These are phyloP conservation scores for Saksenaea oblongispora DNA, from an alignment of 371 early-diverging fungal genomes.

Conservation along the genomic window DNA sequence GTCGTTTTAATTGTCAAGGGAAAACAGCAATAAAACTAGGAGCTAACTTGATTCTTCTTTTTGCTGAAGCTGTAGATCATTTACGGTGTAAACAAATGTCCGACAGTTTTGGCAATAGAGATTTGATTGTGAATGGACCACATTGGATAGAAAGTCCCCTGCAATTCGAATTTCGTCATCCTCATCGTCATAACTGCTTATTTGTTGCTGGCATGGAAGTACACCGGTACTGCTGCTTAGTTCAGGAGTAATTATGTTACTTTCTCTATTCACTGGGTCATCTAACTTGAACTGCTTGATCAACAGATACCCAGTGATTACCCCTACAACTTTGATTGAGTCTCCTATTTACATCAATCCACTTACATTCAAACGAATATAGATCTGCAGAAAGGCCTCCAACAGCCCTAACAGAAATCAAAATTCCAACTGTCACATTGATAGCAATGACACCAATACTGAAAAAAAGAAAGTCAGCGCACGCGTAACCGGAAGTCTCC, in stretches of 20 bases:
- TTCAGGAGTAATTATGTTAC: background rate
- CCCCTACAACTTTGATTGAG: conserved; percentile 26
- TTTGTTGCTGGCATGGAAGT: background rate
- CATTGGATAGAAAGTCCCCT: background rate
- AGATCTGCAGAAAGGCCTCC: conserved; percentile 44
- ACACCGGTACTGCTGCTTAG: background rate
- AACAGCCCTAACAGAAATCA: conserved; percentile 34
- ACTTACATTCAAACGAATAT: conserved; percentile 51
- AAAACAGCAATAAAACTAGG: background rate
- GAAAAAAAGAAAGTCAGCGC: background rate
- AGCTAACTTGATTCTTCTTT: background rate
- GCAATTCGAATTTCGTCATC: background rate
- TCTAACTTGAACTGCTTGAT: conserved; percentile 38
- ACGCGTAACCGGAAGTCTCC: background rate
- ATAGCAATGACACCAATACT: conserved; percentile 45
- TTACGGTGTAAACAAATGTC: background rate
- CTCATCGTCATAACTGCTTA: background rate
- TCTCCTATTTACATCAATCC: background rate
- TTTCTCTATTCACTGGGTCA: conserved; percentile 1
- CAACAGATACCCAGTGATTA: conserved; percentile 38
- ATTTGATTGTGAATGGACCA: background rate
- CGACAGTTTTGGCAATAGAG: background rate
- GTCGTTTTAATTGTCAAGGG: too few species aligned
- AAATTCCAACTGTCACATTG: conserved; percentile 38
- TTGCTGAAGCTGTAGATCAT: background rate